Evolutionary conservation across 176 grass and related monocot species (phyloP).

Genomic region (Lolium multiflorum): DNA sequence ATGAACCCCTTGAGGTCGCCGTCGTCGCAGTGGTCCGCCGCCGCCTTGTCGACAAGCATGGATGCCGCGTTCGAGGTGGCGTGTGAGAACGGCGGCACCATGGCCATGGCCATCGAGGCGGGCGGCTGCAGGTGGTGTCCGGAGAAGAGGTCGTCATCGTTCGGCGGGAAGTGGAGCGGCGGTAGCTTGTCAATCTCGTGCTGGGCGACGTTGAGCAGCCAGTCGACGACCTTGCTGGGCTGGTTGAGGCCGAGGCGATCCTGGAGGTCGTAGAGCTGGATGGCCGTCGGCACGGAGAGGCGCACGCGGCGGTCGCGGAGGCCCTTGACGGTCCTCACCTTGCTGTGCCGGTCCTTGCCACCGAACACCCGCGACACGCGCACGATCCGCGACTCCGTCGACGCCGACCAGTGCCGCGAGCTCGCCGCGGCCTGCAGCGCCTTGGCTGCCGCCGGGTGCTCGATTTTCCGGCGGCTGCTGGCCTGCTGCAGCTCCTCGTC

Average conservation of each 20-base stretch:
- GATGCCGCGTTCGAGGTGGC: background rate
- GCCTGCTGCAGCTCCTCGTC: constrained; percentile 33
- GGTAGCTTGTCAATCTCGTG: constrained; percentile 97
- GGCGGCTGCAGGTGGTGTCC: constrained; percentile 37
- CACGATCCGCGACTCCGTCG: constrained; percentile 86
- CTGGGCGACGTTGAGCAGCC: constrained; percentile 83
- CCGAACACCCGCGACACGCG: constrained; percentile 89
- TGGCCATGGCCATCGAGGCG: constrained; percentile 30
- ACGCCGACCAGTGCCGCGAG: constrained; percentile 65
- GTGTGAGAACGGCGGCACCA: constrained; percentile 29
- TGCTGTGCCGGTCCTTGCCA: constrained; percentile 96
- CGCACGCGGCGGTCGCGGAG: constrained; percentile 85
- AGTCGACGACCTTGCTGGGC: constrained; percentile 98
- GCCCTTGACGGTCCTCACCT: constrained; percentile 87
- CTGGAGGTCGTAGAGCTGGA: constrained; percentile 99
- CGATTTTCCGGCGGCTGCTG: constrained; percentile 33
- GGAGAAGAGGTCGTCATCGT: constrained; percentile 50
- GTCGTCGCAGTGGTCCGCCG: background rate
- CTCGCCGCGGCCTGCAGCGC: constrained; percentile 25
- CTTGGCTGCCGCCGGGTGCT: background rate
- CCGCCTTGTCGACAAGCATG: constrained; percentile 30
- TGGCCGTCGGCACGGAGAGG: constrained; percentile 88
- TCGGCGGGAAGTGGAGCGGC: constrained; percentile 72
- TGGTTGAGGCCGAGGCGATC: constrained; percentile 88
- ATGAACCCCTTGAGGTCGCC: constrained; percentile 49